Conservation (phyloP, 1,284 basidiomycete species). For the Porogramme epimiltina region DNA sequence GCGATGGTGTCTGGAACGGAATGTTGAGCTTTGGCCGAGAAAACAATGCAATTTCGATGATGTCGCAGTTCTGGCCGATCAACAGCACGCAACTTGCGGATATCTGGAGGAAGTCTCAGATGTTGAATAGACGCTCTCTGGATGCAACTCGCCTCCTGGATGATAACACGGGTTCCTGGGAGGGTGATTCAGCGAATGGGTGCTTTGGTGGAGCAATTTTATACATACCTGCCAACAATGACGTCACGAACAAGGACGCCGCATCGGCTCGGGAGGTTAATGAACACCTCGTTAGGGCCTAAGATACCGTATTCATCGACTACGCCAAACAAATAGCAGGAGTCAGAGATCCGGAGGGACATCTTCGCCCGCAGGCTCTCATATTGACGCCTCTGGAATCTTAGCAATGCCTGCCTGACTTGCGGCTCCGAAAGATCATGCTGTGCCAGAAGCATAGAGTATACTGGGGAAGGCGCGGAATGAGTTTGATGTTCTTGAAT, state of each 20-base stretch:
- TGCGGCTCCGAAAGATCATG: slow-evolving; percentile 23
- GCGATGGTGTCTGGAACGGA: slow-evolving; percentile 24
- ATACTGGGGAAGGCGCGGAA: slow-evolving; percentile 10
- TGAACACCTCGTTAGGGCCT: slow-evolving; percentile 19
- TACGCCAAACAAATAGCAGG: slow-evolving; percentile 22
- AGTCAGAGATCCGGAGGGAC: slow-evolving; percentile 18
- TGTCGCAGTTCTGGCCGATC: slow-evolving; percentile 19
- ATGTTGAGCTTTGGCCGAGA: slow-evolving; percentile 16
- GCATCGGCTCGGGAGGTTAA: slow-evolving; percentile 21
- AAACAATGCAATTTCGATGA: slow-evolving; percentile 26
- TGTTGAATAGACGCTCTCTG: no score
- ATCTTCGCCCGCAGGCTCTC: slow-evolving; percentile 17
- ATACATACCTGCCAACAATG: slow-evolving; percentile 17
- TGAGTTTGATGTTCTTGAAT: neutral
- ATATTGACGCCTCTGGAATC: slow-evolving; percentile 20
- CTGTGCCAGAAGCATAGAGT: slow-evolving; percentile 20
- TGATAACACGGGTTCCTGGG: slow-evolving; percentile 21
- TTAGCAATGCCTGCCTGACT: slow-evolving; percentile 11
- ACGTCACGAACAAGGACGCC: slow-evolving; percentile 20
- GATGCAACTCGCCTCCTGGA: slow-evolving; percentile 16
- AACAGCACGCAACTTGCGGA: slow-evolving; percentile 23
- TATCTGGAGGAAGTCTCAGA: slow-evolving; percentile 6
- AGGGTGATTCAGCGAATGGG: neutral
- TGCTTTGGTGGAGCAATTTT: no score
- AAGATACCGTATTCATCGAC: slow-evolving; percentile 24